Evolutionary conservation across 768 basidiomycete genomes (phyloP).

Genomic region (Naematelia aurantialba): DNA sequence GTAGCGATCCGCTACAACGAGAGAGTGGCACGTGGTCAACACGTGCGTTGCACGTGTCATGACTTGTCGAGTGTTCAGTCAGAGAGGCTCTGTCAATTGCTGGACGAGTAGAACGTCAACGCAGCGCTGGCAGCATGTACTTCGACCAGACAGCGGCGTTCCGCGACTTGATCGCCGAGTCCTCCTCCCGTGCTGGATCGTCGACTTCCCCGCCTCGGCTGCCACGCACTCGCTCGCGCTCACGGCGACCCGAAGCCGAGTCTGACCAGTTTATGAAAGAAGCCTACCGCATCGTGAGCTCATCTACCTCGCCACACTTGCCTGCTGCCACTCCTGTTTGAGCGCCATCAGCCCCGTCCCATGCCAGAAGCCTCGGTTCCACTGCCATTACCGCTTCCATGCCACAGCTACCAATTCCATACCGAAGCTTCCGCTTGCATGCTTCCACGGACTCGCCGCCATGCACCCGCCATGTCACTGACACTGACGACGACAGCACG

Average conservation of each 20-base stretch:
- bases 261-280: slow-evolving; percentile 44
- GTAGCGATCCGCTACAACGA: no score
- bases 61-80: no score
- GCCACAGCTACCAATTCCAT: background rate
- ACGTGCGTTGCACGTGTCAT: no score
- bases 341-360: no score
- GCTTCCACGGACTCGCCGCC: no score
- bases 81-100: no score
- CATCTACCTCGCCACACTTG: background rate
- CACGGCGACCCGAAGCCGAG: slow-evolving; percentile 10
- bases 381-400: background rate
- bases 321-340: no score
- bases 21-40: no score
- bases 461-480: no score
- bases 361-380: no score
- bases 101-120: background rate
- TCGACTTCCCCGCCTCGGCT: background rate
- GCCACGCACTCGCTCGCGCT: background rate
- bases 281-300: slow-evolving; percentile 47
- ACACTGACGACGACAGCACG: slow-evolving; percentile 24
- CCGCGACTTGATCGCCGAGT: background rate
- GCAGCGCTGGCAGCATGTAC: background rate
- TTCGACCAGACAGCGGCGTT: background rate
- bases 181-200: background rate
- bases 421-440: no score